Evolutionary conservation across 495 filamentous ascomycete genomes (phyloP).

Genomic region (Xylaria sp.): DNA sequence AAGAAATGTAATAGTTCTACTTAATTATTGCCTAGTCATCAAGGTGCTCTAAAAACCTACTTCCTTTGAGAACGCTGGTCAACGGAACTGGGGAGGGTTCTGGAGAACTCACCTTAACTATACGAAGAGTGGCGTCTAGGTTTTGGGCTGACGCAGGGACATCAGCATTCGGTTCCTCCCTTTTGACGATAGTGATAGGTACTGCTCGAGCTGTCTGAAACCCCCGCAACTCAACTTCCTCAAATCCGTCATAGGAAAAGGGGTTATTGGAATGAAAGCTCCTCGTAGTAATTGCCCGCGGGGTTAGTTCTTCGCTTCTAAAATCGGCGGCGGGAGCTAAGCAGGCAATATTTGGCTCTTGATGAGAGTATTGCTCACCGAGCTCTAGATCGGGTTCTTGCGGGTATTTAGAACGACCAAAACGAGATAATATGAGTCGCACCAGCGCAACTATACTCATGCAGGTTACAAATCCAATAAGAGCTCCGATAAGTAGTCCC

Average conservation of each 20-base stretch:
- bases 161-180: neutral
- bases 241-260: neutral
- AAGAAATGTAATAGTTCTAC: neutral
- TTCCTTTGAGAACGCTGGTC: neutral
- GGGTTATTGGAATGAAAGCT: neutral
- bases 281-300: neutral
- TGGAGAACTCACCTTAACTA: slow-evolving; percentile 1
- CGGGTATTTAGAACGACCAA: neutral
- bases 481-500: neutral
- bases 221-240: neutral
- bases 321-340: neutral
- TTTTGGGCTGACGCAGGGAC: neutral
- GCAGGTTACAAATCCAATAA: neutral
- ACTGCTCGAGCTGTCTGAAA: neutral
- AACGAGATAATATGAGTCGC: too few relatives aligned
- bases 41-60: neutral
- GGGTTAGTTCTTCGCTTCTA: neutral
- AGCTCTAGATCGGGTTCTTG: neutral
- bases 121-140: neutral
- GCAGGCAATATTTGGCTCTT: neutral
- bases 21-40: neutral
- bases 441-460: neutral
- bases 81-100: neutral
- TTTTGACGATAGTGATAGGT: neutral
- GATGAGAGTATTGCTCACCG: neutral